phyloP scores from a whole-genome alignment of 1,139 yeast species.

The Candida mesenterica region DNA sequence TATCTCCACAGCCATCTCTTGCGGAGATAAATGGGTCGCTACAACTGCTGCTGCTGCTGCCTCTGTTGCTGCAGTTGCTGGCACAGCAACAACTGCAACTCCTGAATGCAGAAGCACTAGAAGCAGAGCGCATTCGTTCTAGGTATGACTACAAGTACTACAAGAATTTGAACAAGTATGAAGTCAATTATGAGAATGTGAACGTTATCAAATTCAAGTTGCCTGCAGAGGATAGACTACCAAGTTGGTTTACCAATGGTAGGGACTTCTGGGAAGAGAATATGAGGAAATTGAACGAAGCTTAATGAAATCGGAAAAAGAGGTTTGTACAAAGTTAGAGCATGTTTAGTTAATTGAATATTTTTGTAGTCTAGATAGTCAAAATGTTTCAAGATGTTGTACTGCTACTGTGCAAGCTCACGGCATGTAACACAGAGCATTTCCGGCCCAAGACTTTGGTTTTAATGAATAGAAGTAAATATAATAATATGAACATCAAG shows the following conservation, averaged over 20 bases:
- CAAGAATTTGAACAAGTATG: slow-evolving; percentile 30
- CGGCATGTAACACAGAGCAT: no score
- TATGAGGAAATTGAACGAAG: slow-evolving; percentile 11
- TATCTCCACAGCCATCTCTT: background rate
- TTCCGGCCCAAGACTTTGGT: no score
- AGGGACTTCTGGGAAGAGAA: slow-evolving; percentile 60
- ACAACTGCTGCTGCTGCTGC: slow-evolving; percentile 4
- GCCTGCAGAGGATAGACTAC: slow-evolving; percentile 62
- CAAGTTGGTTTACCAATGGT: slow-evolving; percentile 68
- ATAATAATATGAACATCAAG: no score
- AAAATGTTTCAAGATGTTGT: no score
- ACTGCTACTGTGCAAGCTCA: no score
- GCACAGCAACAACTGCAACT: slow-evolving; percentile 1
- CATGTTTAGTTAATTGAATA: no score
- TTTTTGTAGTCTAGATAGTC: no score
- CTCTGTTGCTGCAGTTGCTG: slow-evolving; percentile 1
- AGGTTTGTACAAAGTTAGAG: background rate
- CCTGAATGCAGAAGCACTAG: slow-evolving; percentile 20
- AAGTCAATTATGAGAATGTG: slow-evolving; percentile 35
- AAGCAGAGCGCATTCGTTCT: slow-evolving; percentile 17
- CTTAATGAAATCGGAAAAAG: background rate
- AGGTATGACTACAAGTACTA: slow-evolving; percentile 33
- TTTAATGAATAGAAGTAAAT: no score
- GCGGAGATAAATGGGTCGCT: background rate
- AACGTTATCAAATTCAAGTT: slow-evolving; percentile 47